A percentile compares a stretch with the other conserved stretches of the same genome.
Evolutionary conservation across 495 filamentous ascomycete genomes (phyloP).

Genomic region (Aspergillus egyptiacus): DNA sequence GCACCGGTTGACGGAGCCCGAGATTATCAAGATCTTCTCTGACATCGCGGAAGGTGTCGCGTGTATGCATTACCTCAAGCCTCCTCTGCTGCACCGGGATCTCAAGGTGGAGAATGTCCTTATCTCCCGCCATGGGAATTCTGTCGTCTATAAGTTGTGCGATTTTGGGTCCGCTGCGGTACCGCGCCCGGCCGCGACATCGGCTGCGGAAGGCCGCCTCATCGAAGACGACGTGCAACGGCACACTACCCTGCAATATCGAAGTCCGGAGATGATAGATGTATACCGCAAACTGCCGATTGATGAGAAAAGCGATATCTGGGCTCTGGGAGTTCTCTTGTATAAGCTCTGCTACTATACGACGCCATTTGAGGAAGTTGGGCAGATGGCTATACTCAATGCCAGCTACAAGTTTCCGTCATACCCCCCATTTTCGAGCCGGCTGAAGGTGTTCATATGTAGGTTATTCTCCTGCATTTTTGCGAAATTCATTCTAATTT

Average conservation of each 20-base stretch:
- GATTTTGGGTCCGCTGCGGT: slow-evolving; percentile 93
- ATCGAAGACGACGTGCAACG: slow-evolving; percentile 97
- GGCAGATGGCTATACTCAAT: slow-evolving; percentile 96
- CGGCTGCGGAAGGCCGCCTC: slow-evolving; percentile 75
- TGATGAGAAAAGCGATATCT: slow-evolving; percentile 98
- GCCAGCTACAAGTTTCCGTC: slow-evolving; percentile 88
- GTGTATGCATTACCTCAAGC: slow-evolving; percentile 98
- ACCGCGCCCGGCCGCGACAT: slow-evolving; percentile 76
- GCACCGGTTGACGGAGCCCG: slow-evolving; percentile 93
- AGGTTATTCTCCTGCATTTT: slow-evolving; percentile 22
- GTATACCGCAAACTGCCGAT: slow-evolving; percentile 95
- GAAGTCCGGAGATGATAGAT: slow-evolving; percentile 98
- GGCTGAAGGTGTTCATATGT: slow-evolving; percentile 88
- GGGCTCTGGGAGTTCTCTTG: slow-evolving; percentile 90
- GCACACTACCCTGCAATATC: slow-evolving; percentile 94
- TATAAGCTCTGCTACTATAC: slow-evolving; percentile 99
- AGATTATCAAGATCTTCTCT: slow-evolving; percentile 93
- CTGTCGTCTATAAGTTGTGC: slow-evolving; percentile 82
- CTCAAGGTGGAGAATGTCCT: slow-evolving; percentile 98
- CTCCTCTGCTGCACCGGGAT: slow-evolving; percentile 87
- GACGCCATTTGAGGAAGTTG: slow-evolving; percentile 95
- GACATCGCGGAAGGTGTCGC: slow-evolving; percentile 95
- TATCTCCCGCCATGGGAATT: slow-evolving; percentile 60
- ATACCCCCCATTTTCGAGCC: slow-evolving; percentile 84
- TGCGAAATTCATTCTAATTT: background rate